Percentiles rank a stretch among this genome's conserved stretches.
These are phyloP conservation scores for Acanthamoeba sp. DNA, from an alignment of 208 protist species.

Conservation along the genomic window DNA sequence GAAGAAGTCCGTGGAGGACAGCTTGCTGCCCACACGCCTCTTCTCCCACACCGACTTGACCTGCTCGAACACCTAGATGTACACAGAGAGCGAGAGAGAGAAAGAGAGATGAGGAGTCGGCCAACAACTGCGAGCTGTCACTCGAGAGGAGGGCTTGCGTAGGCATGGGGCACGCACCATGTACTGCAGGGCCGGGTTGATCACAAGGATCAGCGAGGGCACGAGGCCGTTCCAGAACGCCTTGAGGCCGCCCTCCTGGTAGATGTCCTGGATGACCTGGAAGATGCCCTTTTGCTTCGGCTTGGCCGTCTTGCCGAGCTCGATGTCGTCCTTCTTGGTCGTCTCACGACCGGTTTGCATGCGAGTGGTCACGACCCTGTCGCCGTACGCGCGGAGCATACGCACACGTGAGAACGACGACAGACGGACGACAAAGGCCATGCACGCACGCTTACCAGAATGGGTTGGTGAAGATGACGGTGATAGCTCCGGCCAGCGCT, in stretches of 20 bases:
- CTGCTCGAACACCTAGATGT: conserved; percentile 19
- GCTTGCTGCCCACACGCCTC: not conserved
- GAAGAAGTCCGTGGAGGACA: conserved; percentile 57
- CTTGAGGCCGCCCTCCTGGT: conserved; percentile 56
- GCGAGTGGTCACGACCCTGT: conserved; percentile 65
- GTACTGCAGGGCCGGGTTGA: conserved; percentile 74
- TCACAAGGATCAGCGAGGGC: conserved; percentile 66
- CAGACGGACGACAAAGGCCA: not conserved
- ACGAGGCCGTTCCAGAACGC: conserved; percentile 60
- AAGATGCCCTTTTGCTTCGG: conserved; percentile 35
- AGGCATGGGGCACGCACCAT: conserved; percentile 3
- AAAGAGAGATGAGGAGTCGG: not conserved
- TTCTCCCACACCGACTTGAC: conserved; percentile 63
- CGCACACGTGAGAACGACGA: not conserved
- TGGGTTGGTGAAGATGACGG: conserved; percentile 72
- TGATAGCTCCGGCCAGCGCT: conserved; percentile 67
- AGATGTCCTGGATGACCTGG: conserved; percentile 60
- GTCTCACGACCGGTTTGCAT: conserved; percentile 60
- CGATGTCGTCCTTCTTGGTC: conserved; percentile 68
- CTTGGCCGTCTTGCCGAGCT: not conserved
- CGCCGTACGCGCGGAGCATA: not conserved
- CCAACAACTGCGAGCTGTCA: too few species aligned
- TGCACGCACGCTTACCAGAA: conserved; percentile 67
- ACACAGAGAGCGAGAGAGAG: not conserved
- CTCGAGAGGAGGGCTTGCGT: too few species aligned